phyloP scores from a whole-genome alignment of 495 filamentous ascomycete species.

The Hyaloscypha finlandica region DNA sequence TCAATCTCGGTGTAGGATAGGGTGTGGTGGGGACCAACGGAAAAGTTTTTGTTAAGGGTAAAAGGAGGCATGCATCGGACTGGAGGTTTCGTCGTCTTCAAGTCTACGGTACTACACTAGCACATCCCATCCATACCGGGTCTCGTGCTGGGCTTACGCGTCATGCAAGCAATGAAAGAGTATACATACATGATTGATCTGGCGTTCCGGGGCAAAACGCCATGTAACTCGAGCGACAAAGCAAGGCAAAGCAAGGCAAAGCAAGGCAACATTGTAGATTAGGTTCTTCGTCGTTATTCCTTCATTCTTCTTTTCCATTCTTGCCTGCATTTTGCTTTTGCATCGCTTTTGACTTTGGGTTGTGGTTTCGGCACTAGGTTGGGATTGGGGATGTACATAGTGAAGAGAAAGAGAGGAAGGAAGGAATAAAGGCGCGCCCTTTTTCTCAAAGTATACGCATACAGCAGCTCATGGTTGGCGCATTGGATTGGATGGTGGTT shows the following conservation, averaged over 20 bases:
- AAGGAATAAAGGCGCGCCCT: no score
- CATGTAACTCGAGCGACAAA: not conserved
- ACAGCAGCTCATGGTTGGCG: no score
- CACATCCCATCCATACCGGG: not conserved
- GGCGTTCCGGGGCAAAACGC: not conserved
- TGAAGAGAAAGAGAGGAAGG: no score
- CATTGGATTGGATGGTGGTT: no score
- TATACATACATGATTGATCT: not conserved
- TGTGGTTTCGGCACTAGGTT: not conserved
- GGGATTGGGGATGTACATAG: no score
- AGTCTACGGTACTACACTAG: not conserved
- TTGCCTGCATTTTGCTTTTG: not conserved
- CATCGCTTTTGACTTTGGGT: not conserved
- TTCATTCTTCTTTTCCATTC: not conserved
- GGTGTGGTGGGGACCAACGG: not conserved
- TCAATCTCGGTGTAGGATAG: not conserved
- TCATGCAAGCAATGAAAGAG: not conserved
- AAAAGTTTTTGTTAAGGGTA: constrained; percentile 1
- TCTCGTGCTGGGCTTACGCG: not conserved
- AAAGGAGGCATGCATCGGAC: not conserved
- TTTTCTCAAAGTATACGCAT: no score
- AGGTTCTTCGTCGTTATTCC: not conserved
- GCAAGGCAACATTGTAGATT: constrained; percentile 1
- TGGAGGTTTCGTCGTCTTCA: not conserved
- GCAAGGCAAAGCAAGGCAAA: not conserved